Evolutionary conservation across 2,329 filamentous ascomycete genomes (phyloP), one percentile per base, ranked within the genome.

Genomic region (Ophiosphaerella herpotricha): DNA sequence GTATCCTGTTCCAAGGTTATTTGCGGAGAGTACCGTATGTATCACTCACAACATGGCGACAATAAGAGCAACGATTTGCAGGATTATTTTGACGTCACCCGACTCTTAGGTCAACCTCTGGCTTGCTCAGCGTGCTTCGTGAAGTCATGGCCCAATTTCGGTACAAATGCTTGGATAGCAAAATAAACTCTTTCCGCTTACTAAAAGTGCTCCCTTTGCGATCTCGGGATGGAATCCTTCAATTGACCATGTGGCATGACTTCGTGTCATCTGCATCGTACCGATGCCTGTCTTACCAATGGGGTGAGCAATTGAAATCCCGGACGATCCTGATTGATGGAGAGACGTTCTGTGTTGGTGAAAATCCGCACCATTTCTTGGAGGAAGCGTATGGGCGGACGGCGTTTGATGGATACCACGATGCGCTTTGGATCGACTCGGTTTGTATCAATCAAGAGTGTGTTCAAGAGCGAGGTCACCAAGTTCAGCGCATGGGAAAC

Each of bases 391-490:
- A 43, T 6, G 24, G 5, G 2, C n/a, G 11, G 5, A 29, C 23
- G 14, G 4, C 11, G 2, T 5, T 8, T 21, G 2, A 18, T 31
- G 32, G 16, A 8, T 32, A 8, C 12, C 12, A 32, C 5, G 5
- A 24, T 21, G n/a, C 38, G 8, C 23, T 53, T 13, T 57, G 54
- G 52, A 48, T 57, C n/a, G 54, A 57, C 33, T 32, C 49, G 8
- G 39, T 55, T 18, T 57, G 54, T 14, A 52, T 57, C 16, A 47
- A 55, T 33, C 54, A 55, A 33, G 23, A 34, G 1, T 46, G 45
- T 18, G 8, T 38, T 14, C 26, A 45, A 23, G 54, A 55, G 33
- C 34, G 41, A n/a, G 44, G 39, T 0, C 29, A 55, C 18, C 54
- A 57, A 14, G 52, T 57, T 5, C 43, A 46, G 11, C 14, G 39